These are phyloP conservation scores for Fusarium sp. DNA, from an alignment of 2,329 filamentous ascomycete species.

Conservation along the genomic window DNA sequence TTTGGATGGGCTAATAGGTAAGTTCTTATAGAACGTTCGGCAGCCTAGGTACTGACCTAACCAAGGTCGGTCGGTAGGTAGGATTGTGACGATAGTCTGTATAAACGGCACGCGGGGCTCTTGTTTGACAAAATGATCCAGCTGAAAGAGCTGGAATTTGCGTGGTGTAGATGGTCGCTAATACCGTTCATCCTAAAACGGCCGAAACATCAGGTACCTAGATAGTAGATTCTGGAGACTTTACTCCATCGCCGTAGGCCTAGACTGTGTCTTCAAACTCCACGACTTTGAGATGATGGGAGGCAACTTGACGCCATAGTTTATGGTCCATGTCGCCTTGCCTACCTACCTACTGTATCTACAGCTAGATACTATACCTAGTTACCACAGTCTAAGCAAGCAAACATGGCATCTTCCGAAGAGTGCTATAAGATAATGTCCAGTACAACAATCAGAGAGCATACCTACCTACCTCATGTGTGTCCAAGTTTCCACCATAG, in stretches of 20 bases:
- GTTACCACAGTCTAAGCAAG: not conserved
- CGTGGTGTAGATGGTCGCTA: not conserved
- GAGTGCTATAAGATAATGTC: not conserved
- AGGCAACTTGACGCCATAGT: conserved; percentile 12
- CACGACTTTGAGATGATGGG: not conserved
- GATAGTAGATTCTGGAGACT: conserved; percentile 1
- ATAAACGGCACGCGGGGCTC: not conserved
- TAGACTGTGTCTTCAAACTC: conserved; percentile 11
- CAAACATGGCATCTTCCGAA: not conserved
- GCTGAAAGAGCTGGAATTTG: conserved; percentile 21
- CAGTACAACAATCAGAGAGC: not conserved
- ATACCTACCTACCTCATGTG: not conserved
- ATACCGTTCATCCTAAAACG: not conserved
- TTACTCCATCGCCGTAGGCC: not conserved
- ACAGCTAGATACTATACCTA: not conserved
- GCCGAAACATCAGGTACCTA: not conserved
- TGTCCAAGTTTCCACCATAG: not conserved
- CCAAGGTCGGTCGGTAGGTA: not conserved
- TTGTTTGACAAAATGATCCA: not conserved
- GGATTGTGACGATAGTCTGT: conserved; percentile 2
- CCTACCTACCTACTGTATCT: not conserved
- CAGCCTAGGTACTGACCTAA: not conserved
- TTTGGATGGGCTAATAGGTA: not conserved
- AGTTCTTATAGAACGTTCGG: not conserved
- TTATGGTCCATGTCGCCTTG: not conserved